A percentile compares a stretch with the other conserved stretches of the same genome.
Evolutionary conservation across 2,329 filamentous ascomycete species (phyloP).

Genomic region (Epichloe glyceriae): DNA sequence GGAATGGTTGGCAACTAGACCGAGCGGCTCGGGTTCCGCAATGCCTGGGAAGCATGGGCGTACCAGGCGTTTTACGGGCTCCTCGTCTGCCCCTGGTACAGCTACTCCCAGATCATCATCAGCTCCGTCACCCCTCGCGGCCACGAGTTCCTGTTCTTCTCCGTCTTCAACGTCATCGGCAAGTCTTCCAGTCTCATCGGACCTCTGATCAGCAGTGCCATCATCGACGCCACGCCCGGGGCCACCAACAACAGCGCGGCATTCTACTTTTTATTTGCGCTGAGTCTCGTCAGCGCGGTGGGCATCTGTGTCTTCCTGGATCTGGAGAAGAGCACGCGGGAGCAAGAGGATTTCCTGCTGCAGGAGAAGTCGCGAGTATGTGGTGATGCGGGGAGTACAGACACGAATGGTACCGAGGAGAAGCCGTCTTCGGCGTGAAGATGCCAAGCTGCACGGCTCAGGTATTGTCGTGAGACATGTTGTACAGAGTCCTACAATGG

Average conservation of each 20-base stretch:
- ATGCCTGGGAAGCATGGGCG: slow-evolving; percentile 32
- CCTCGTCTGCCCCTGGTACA: slow-evolving; percentile 57
- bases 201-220: slow-evolving; percentile 54
- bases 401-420: not conserved
- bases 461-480: not conserved
- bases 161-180: slow-evolving; percentile 53
- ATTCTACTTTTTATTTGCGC: slow-evolving; percentile 52
- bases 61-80: slow-evolving; percentile 48
- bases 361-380: slow-evolving; percentile 15
- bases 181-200: slow-evolving; percentile 58
- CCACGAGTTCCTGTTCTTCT: slow-evolving; percentile 60
- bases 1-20: slow-evolving; percentile 36
- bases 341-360: slow-evolving; percentile 43
- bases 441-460: not conserved
- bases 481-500: too few relatives aligned
- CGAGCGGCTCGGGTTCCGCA: slow-evolving; percentile 29
- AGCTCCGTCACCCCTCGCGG: slow-evolving; percentile 54
- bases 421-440: not conserved
- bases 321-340: slow-evolving; percentile 43
- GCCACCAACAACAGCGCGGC: slow-evolving; percentile 45
- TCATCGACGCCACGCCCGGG: slow-evolving; percentile 47
- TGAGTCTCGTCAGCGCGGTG: slow-evolving; percentile 41
- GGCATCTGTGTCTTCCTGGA: slow-evolving; percentile 44
- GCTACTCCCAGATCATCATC: slow-evolving; percentile 59
- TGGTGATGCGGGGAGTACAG: not conserved